Evolutionary conservation across 2,329 filamentous ascomycete species (phyloP).

Genomic region (Aspergillus sp.): DNA sequence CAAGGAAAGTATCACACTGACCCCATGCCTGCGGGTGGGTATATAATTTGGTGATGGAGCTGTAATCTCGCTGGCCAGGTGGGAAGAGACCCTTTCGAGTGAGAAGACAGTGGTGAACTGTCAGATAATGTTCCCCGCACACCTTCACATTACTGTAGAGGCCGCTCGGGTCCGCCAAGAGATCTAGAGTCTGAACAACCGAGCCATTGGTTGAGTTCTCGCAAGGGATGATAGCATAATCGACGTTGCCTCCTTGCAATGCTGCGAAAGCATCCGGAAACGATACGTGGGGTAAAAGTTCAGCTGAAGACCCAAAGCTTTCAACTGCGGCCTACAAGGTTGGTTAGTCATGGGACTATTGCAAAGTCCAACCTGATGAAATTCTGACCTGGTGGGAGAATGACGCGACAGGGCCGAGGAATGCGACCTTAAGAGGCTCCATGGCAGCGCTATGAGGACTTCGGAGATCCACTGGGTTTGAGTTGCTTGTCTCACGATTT

Average conservation of each 20-base stretch:
- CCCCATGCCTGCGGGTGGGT: slow-evolving; percentile 95
- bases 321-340: slow-evolving; percentile 54
- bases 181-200: slow-evolving; percentile 85
- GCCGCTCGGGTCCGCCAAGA: slow-evolving; percentile 72
- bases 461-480: neutral
- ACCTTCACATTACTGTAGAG: slow-evolving; percentile 70
- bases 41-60: slow-evolving; percentile 73
- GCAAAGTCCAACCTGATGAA: slow-evolving; percentile 8
- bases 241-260: slow-evolving; percentile 66
- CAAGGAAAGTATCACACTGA: slow-evolving; percentile 79
- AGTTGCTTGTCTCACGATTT: neutral
- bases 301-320: slow-evolving; percentile 45
- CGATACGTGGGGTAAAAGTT: slow-evolving; percentile 37
- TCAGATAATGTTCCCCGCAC: slow-evolving; percentile 80
- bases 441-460: slow-evolving; percentile 14
- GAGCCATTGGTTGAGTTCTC: slow-evolving; percentile 96
- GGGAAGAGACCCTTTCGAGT: slow-evolving; percentile 42
- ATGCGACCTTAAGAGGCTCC: slow-evolving; percentile 48
- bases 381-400: slow-evolving; percentile 67
- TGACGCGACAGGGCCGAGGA: slow-evolving; percentile 64
- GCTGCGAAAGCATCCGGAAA: slow-evolving; percentile 72
- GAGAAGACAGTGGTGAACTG: slow-evolving; percentile 85
- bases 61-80: slow-evolving; percentile 42
- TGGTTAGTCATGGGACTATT: slow-evolving; percentile 20
- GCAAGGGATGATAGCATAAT: slow-evolving; percentile 84